Conservation (phyloP, 306 rosid genomes). For the Ormosia semicastrata region DNA sequence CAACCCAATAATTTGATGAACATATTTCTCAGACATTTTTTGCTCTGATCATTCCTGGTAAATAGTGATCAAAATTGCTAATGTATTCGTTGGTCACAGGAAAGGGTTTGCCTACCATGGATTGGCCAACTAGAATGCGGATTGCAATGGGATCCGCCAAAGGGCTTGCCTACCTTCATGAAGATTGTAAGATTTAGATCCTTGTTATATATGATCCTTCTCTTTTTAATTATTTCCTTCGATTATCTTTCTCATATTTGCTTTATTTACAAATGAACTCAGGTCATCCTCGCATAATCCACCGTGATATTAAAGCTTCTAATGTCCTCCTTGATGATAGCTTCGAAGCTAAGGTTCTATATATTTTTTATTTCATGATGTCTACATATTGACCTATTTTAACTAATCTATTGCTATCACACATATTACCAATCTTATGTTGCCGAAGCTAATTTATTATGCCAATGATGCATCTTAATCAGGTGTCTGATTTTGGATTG, state of each 20-base stretch:
- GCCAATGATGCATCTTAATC: neutral
- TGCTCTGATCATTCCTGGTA: neutral
- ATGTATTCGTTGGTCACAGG: constrained; percentile 35
- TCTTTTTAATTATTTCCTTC: neutral
- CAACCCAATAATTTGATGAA: neutral
- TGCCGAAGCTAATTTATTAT: neutral
- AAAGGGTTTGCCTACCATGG: constrained; percentile 61
- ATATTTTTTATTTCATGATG: neutral
- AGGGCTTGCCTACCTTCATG: constrained; percentile 88
- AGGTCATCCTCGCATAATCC: constrained; percentile 76
- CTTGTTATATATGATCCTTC: neutral
- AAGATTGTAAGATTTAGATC: constrained; percentile 59
- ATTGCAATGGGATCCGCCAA: constrained; percentile 78
- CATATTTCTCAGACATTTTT: neutral
- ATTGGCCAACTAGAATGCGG: constrained; percentile 64
- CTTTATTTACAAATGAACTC: neutral
- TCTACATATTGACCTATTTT: neutral
- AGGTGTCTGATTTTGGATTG: constrained; percentile 88
- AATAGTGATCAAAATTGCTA: neutral
- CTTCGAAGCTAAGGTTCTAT: constrained; percentile 75
- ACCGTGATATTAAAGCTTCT: constrained; percentile 75
- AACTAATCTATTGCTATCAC: neutral
- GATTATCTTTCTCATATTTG: neutral
- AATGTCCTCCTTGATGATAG: constrained; percentile 65
- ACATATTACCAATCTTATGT: neutral